These are phyloP conservation scores for Calocera cornea DNA, from an alignment of 768 basidiomycete genomes.

Conservation along the genomic window DNA sequence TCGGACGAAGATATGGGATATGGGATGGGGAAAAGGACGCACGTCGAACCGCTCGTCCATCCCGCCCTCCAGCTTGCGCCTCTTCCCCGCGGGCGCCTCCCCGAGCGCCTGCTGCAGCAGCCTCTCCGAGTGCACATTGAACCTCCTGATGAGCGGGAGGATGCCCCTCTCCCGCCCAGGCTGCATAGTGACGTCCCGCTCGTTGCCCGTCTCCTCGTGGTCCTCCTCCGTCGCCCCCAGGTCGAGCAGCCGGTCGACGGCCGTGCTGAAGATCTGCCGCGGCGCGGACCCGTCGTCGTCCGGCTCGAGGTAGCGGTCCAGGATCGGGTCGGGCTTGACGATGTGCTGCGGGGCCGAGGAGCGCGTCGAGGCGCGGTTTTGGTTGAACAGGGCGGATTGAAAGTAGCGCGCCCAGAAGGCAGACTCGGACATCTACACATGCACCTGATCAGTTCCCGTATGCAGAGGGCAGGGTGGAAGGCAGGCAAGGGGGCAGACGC, in stretches of 20 bases:
- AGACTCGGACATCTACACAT: conserved; percentile 61
- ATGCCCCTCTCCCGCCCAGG: conserved; percentile 78
- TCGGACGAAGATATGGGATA: too few species aligned
- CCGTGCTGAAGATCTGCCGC: conserved; percentile 25
- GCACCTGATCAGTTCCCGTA: conserved; percentile 8
- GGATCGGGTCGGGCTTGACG: conserved; percentile 81
- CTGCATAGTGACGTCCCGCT: conserved; percentile 88
- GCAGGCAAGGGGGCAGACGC: conserved; percentile 17
- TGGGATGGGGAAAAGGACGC: conserved; percentile 10
- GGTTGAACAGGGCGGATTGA: conserved; percentile 88
- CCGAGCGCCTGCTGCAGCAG: conserved; percentile 47
- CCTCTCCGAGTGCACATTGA: conserved; percentile 93
- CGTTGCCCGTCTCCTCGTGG: conserved; percentile 79
- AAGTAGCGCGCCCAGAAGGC: conserved; percentile 98
- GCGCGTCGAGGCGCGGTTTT: conserved; percentile 83
- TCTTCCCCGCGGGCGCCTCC: neutral
- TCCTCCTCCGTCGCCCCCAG: conserved; percentile 82
- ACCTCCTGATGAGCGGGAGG: conserved; percentile 85
- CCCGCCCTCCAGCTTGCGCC: neutral
- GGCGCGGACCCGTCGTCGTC: conserved; percentile 75
- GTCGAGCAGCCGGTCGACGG: conserved; percentile 67
- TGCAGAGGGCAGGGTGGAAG: conserved; percentile 4
- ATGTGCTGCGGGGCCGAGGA: conserved; percentile 72
- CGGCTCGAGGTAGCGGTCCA: conserved; percentile 91
- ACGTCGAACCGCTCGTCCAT: conserved; percentile 3